Base-by-base conservation (phyloP, 176 grass and related monocot species). In the Aegilops sharonensis region DNA sequence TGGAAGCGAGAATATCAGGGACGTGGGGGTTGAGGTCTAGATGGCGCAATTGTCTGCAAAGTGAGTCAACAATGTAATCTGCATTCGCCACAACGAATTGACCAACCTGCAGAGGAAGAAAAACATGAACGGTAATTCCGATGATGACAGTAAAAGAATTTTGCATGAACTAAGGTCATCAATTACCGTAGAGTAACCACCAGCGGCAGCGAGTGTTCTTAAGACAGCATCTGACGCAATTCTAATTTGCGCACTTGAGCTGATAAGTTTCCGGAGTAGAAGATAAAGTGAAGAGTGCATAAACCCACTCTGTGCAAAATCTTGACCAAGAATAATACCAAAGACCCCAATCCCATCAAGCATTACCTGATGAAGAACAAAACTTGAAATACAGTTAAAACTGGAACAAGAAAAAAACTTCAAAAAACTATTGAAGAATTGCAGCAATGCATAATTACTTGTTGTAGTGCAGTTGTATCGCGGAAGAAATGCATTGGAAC, bases 251-350 rank as follows among this genome's bases (percentile, higher is more conserved):
- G 77, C 85, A 60, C 83, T 92, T 68, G 96, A 95, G 80, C 91
- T 91, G 79, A 98, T 94, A 85, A 98, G 84, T 64, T 94, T 95
- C 29, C 69, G 85, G 20, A 98, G 92, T 36, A 98, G 83, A 80
- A 98, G 86, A 85, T 95, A 95, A 81, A 98, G 86, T 78, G 93
- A 98, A 74, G 96, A 91, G 75, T 95, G 96, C 90, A 98, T 89
- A 84, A 95, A 95, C 54, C 96, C 96, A 95, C 91, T 95, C 20
- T 73, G 27, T 40, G 86, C 88, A 91, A 98, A 98, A 91, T 94
- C 93, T 88, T 89, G 89, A 78, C 88, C 88, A 75, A 98, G 92
- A 86, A 95, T 75, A 50, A 88, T 83, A 81, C 93, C 88, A 79
- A 94, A 94, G 79, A 95, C 72, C 61, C 96, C 96, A 89, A 98